phyloP scores from a whole-genome alignment of 2,329 filamentous ascomycete species.

The Calonectria pseudoturangicola region DNA sequence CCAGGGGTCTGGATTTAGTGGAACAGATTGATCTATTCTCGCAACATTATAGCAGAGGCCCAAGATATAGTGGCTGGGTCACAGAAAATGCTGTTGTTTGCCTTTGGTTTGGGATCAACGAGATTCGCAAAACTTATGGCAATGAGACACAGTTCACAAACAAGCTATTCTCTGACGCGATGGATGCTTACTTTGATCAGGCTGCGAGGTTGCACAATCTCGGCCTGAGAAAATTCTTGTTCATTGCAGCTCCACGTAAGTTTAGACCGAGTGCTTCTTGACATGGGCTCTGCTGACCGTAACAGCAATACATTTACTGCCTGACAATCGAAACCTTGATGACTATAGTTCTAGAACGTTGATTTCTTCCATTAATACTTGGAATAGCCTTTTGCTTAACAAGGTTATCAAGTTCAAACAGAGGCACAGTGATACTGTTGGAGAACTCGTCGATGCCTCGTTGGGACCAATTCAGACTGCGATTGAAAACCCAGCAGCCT shows the following conservation, averaged over 20 bases:
- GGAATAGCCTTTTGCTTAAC: slow-evolving; percentile 59
- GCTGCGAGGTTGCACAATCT: slow-evolving; percentile 68
- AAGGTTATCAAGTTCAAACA: slow-evolving; percentile 57
- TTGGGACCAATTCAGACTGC: slow-evolving; percentile 62
- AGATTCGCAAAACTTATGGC: slow-evolving; percentile 70
- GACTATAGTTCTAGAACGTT: slow-evolving; percentile 49
- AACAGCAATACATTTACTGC: not conserved
- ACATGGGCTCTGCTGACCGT: not conserved
- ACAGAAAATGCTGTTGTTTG: slow-evolving; percentile 64
- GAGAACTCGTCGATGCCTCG: slow-evolving; percentile 62
- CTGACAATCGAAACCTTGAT: not conserved
- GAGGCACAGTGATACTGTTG: slow-evolving; percentile 36
- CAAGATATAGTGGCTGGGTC: slow-evolving; percentile 63
- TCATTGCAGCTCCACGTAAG: slow-evolving; percentile 74
- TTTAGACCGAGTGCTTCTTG: not conserved
- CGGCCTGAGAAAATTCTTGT: slow-evolving; percentile 75
- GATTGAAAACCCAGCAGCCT: slow-evolving; percentile 63
- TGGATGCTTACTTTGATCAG: slow-evolving; percentile 64
- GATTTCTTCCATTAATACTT: slow-evolving; percentile 59
- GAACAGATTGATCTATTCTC: slow-evolving; percentile 56
- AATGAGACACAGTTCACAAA: slow-evolving; percentile 51
- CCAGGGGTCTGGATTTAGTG: slow-evolving; percentile 60
- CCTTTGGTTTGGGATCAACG: slow-evolving; percentile 74
- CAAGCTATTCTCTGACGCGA: slow-evolving; percentile 61
- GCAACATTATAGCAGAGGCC: slow-evolving; percentile 55